Evolutionary conservation across 208 protist genomes (phyloP).

Genomic region (Borovskyia barvae): DNA sequence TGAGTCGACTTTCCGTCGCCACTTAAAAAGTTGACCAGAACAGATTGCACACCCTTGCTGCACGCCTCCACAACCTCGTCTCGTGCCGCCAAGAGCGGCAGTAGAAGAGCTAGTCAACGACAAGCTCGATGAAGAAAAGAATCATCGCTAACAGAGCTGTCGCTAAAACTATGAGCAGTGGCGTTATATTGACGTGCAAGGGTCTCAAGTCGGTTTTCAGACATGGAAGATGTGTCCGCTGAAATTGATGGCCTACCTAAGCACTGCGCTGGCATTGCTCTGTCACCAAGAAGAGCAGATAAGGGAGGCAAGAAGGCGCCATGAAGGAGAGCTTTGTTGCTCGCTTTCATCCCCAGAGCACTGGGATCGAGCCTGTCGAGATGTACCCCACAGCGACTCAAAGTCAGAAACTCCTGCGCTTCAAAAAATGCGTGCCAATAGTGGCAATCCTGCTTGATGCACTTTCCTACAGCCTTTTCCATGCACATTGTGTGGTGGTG

Average conservation of each 20-base stretch:
- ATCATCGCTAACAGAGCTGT: background rate
- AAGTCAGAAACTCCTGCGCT: background rate
- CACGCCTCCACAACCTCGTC: constrained; percentile 1
- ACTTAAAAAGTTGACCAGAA: constrained; percentile 30
- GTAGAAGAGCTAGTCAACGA: background rate
- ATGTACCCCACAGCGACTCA: background rate
- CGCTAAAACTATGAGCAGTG: background rate
- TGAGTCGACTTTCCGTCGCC: constrained; percentile 93
- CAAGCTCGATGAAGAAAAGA: background rate
- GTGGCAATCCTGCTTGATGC: background rate
- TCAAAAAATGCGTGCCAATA: background rate
- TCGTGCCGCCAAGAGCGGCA: constrained; percentile 5
- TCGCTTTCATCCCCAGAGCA: background rate
- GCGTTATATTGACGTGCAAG: background rate
- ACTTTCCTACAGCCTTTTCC: background rate
- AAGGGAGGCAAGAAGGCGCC: background rate
- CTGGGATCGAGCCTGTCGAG: background rate
- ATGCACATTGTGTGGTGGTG: constrained; percentile 1
- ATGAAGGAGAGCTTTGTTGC: background rate
- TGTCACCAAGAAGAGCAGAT: background rate
- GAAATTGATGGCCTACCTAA: too few species aligned
- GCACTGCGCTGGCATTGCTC: too few species aligned
- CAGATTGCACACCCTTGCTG: background rate
- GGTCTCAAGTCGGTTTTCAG: background rate
- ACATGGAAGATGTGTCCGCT: background rate